Conservation (phyloP, 2,329 filamentous ascomycete genomes). For the Penicillium sp. region DNA sequence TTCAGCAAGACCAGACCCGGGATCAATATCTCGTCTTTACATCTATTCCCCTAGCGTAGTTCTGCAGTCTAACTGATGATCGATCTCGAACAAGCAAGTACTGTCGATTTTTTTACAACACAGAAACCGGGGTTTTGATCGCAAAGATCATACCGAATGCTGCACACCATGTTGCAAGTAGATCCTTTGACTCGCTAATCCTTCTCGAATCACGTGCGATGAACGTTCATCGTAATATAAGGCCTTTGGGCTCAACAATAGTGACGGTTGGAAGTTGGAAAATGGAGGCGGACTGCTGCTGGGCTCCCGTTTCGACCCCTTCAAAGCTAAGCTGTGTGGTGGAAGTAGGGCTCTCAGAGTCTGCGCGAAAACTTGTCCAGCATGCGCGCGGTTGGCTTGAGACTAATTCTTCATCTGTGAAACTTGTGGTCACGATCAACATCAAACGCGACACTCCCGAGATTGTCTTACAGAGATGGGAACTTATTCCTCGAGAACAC, state of each 20-base stretch:
- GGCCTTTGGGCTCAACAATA: conserved; percentile 9
- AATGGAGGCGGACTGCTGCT: conserved; percentile 18
- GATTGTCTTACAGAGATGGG: conserved; percentile 10
- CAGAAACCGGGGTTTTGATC: conserved; percentile 14
- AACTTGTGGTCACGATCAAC: conserved; percentile 15
- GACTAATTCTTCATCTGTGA: conserved; percentile 12
- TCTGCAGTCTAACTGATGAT: conserved; percentile 15
- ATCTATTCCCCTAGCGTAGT: conserved; percentile 7
- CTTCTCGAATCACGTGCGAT: too few relatives aligned
- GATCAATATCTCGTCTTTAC: too few relatives aligned
- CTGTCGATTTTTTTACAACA: conserved; percentile 12
- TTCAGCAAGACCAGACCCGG: too few relatives aligned
- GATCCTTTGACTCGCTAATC: too few relatives aligned
- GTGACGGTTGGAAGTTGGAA: conserved; percentile 14
- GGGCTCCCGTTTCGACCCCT: conserved; percentile 9
- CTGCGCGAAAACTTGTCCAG: conserved; percentile 10
- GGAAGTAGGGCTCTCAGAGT: too few relatives aligned
- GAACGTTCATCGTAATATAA: too few relatives aligned
- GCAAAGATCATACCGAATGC: conserved; percentile 7
- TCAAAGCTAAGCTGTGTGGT: conserved; percentile 3
- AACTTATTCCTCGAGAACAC: too few relatives aligned
- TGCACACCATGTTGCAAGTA: too few relatives aligned
- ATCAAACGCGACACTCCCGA: conserved; percentile 13
- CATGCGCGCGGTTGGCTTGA: conserved; percentile 16
- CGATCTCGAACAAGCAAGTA: conserved; percentile 15